phyloP scores from a whole-genome alignment of 257 asterid species.

The Vinca minor region DNA sequence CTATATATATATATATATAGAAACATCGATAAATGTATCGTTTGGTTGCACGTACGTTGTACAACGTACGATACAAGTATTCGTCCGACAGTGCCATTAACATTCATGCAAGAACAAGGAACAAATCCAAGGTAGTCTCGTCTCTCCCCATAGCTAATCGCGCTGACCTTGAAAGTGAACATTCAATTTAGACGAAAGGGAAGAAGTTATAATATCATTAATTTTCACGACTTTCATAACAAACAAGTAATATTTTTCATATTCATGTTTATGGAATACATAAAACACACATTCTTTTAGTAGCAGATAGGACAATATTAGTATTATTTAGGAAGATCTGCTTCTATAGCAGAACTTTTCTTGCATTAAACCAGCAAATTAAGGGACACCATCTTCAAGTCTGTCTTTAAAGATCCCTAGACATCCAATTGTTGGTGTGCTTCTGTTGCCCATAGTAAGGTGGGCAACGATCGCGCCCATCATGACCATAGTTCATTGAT shows the following conservation, averaged over 20 bases:
- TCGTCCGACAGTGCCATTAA: slow-evolving; percentile 37
- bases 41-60: slow-evolving; percentile 21
- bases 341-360: slow-evolving; percentile 16
- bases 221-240: background rate
- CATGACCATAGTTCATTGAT: background rate
- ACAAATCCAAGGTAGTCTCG: slow-evolving; percentile 44
- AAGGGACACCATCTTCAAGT: background rate
- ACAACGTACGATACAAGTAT: slow-evolving; percentile 51
- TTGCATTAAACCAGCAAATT: too few relatives aligned
- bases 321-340: slow-evolving; percentile 1
- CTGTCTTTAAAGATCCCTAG: slow-evolving; percentile 13
- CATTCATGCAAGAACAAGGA: slow-evolving; percentile 52
- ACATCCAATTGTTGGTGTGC: background rate
- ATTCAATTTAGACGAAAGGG: too few relatives aligned
- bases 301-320: too few relatives aligned
- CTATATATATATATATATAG: slow-evolving; percentile 38
- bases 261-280: background rate
- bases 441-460: background rate
- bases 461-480: background rate
- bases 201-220: too few relatives aligned
- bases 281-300: too few relatives aligned
- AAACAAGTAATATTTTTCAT: background rate
- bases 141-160: slow-evolving; percentile 18
- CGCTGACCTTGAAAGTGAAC: too few relatives aligned
- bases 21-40: slow-evolving; percentile 37